These are phyloP conservation scores for Candida xiaguanensis DNA, from an alignment of 805 yeast species.

Conservation along the genomic window DNA sequence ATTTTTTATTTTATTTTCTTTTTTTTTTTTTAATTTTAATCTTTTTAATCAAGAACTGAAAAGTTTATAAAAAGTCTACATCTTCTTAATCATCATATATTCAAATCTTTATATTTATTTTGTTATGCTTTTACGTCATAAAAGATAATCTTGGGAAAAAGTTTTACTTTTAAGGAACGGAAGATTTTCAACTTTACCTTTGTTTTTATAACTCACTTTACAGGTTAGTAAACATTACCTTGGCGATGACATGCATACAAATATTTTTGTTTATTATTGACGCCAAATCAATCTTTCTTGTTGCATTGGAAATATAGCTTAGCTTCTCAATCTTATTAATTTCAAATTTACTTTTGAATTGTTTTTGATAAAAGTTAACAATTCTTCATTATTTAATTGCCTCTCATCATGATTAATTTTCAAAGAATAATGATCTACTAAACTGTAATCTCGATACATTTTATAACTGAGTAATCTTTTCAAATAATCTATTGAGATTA, in stretches of 20 bases:
- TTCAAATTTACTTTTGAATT: slow-evolving; percentile 22
- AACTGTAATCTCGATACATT: slow-evolving; percentile 27
- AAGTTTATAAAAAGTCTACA: too few species aligned
- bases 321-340: slow-evolving; percentile 18
- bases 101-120: too few species aligned
- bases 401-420: slow-evolving; percentile 9
- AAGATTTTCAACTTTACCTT: background rate
- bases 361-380: slow-evolving; percentile 16
- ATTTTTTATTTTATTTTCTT: too few species aligned
- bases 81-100: too few species aligned
- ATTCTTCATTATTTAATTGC: slow-evolving; percentile 9
- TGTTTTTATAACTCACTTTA: too few species aligned
- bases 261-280: background rate
- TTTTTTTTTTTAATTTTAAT: too few species aligned
- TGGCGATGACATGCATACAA: background rate
- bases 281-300: too few species aligned
- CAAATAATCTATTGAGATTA: slow-evolving; percentile 22
- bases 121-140: too few species aligned
- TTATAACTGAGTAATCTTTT: slow-evolving; percentile 26
- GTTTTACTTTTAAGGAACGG: background rate
- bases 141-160: too few species aligned
- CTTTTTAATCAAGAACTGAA: too few species aligned
- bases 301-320: too few species aligned
- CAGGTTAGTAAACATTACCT: too few species aligned
- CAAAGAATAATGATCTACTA: slow-evolving; percentile 25